These are phyloP conservation scores for Cladosporium sp. DNA, from an alignment of 2,329 filamentous ascomycete species.

Conservation along the genomic window DNA sequence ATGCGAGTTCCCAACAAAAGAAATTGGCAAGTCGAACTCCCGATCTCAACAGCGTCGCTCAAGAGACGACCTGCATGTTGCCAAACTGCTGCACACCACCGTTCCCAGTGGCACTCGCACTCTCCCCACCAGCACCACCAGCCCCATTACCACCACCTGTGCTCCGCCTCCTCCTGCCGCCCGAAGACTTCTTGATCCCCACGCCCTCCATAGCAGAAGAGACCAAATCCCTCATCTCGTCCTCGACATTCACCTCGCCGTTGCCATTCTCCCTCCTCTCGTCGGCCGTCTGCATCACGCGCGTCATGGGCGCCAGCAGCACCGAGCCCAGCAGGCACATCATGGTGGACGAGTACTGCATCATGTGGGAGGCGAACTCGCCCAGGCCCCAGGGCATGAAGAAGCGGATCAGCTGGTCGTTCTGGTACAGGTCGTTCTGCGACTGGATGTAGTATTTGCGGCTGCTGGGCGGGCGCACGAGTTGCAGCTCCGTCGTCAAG, in stretches of 20 bases:
- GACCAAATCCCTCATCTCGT: slow-evolving; percentile 8
- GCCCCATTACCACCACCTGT: not conserved
- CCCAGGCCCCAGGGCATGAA: slow-evolving; percentile 54
- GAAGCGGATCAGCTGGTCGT: slow-evolving; percentile 72
- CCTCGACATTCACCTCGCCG: not conserved
- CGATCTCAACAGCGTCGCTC: no score
- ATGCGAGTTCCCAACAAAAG: no score
- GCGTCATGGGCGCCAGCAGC: slow-evolving; percentile 48
- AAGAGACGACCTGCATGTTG: slow-evolving; percentile 19
- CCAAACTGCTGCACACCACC: slow-evolving; percentile 16
- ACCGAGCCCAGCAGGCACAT: slow-evolving; percentile 60
- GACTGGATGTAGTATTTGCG: slow-evolving; percentile 65
- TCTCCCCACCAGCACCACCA: not conserved
- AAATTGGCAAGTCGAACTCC: no score
- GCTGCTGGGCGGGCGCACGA: slow-evolving; percentile 21
- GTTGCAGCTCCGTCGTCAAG: slow-evolving; percentile 31
- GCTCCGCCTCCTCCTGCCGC: not conserved
- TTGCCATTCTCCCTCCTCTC: slow-evolving; percentile 4
- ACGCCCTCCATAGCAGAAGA: slow-evolving; percentile 13
- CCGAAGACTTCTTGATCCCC: slow-evolving; percentile 5
- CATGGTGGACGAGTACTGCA: slow-evolving; percentile 62
- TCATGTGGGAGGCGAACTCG: slow-evolving; percentile 49
- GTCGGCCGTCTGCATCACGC: slow-evolving; percentile 41
- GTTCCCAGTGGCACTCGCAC: not conserved
- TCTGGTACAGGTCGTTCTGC: slow-evolving; percentile 81